A percentile compares a stretch with the other conserved stretches of the same genome.
Conservation (phyloP, 352 stramenopile genomes). For the Pythium aphanidermatum region DNA sequence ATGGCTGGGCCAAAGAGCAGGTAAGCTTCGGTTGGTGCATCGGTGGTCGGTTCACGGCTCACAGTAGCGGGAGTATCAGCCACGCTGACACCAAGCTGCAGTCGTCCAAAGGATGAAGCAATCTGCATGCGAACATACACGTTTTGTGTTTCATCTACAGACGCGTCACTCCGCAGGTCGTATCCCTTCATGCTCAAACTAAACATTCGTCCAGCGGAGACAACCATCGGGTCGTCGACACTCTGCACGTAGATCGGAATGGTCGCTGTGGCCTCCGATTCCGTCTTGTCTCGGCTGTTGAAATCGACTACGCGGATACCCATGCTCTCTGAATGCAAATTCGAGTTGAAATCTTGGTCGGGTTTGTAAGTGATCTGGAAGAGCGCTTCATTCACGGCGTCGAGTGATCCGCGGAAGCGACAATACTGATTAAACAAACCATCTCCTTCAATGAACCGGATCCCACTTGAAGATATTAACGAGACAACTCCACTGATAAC, state of each 20-base stretch:
- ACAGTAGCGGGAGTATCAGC: slow-evolving; percentile 22
- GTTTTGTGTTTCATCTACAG: slow-evolving; percentile 6
- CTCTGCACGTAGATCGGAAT: slow-evolving; percentile 43
- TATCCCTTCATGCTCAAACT: slow-evolving; percentile 39
- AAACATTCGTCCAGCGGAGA: slow-evolving; percentile 30
- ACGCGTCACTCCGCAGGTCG: slow-evolving; percentile 23
- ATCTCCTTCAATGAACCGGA: slow-evolving; percentile 51
- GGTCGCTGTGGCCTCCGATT: slow-evolving; percentile 30
- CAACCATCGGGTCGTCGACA: slow-evolving; percentile 33
- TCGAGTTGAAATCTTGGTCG: slow-evolving; percentile 67
- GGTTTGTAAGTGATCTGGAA: slow-evolving; percentile 72
- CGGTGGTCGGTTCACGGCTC: slow-evolving; percentile 14
- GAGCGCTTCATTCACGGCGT: slow-evolving; percentile 54
- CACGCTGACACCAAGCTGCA: slow-evolving; percentile 24
- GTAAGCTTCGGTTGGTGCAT: slow-evolving; percentile 25
- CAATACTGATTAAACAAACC: slow-evolving; percentile 42
- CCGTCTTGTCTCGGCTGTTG: slow-evolving; percentile 46
- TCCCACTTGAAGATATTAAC: slow-evolving; percentile 18
- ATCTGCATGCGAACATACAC: slow-evolving; percentile 38
- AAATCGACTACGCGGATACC: slow-evolving; percentile 49
- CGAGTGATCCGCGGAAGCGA: slow-evolving; percentile 43
- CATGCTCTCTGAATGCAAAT: slow-evolving; percentile 51
- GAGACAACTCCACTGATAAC: slow-evolving; percentile 43
- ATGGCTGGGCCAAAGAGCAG: slow-evolving; percentile 30
- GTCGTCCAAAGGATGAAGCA: slow-evolving; percentile 45